Conservation (phyloP, 2,329 filamentous ascomycete species). For the Xylariaceae sp. region DNA sequence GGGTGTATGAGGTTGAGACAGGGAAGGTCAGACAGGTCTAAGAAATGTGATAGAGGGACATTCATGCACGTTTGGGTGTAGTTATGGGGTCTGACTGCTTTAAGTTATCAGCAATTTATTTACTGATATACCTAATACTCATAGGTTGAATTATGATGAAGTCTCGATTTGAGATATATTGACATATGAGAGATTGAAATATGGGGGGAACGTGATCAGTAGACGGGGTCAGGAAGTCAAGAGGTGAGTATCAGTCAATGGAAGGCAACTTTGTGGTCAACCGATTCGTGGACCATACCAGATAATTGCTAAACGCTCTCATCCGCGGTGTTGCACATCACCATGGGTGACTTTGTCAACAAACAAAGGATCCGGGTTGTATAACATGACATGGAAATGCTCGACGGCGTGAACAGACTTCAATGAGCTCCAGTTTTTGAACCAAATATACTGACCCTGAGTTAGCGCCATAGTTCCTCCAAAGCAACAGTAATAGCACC, state of each 20-base stretch:
- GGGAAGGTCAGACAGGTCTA: constrained; percentile 53
- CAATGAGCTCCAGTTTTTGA: constrained; percentile 81
- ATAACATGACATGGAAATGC: constrained; percentile 93
- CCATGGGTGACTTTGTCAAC: constrained; percentile 67
- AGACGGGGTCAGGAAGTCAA: no score
- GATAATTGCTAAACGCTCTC: no score
- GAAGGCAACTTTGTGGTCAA: no score
- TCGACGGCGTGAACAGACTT: constrained; percentile 86
- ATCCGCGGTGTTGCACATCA: constrained; percentile 63
- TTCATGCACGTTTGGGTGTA: neutral
- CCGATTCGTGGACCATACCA: no score
- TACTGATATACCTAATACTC: no score
- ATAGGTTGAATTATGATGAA: neutral
- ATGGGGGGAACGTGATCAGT: no score
- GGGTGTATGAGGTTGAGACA: constrained; percentile 74
- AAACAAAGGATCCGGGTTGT: constrained; percentile 67
- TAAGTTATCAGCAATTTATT: neutral
- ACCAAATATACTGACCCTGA: constrained; percentile 56
- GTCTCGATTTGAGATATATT: neutral
- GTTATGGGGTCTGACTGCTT: neutral
- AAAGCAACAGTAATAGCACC: constrained; percentile 22
- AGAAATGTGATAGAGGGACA: neutral
- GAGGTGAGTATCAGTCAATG: no score
- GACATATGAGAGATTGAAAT: neutral
- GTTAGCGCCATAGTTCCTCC: constrained; percentile 22